Conservation (phyloP, 352 stramenopile species). For the Globisporangium splendens region DNA sequence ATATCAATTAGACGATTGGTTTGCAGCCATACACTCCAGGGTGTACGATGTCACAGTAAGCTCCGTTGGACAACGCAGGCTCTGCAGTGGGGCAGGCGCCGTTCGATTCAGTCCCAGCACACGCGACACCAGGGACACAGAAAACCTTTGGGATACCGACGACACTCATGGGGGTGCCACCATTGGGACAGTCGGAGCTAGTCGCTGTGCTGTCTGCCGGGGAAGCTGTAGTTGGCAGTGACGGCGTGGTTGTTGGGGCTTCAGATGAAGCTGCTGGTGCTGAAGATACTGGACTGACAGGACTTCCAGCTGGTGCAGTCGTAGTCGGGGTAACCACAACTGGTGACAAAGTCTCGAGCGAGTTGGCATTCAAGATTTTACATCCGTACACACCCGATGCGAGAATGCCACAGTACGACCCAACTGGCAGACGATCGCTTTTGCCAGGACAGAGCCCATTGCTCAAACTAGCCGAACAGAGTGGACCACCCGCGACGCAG, state of each 20-base stretch:
- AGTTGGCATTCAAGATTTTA: conserved; percentile 12
- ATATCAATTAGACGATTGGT: conserved; percentile 6
- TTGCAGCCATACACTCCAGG: conserved; percentile 13
- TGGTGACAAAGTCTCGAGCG: not conserved
- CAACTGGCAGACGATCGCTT: conserved; percentile 1
- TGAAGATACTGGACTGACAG: conserved; percentile 4
- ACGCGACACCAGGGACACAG: conserved; percentile 18
- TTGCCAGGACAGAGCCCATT: conserved; percentile 21
- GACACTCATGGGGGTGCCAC: conserved; percentile 7
- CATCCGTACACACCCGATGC: conserved; percentile 18
- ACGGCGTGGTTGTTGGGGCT: no score
- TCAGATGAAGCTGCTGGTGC: not conserved
- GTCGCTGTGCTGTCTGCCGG: not conserved
- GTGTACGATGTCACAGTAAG: conserved; percentile 9
- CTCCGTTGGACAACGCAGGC: conserved; percentile 8
- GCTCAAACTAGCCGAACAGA: conserved; percentile 12
- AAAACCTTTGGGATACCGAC: conserved; percentile 17
- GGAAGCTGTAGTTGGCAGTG: not conserved
- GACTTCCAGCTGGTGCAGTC: not conserved
- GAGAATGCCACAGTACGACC: conserved; percentile 16
- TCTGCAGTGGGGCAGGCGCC: conserved; percentile 6
- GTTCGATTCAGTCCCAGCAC: conserved; percentile 4
- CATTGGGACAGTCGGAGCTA: conserved; percentile 6
- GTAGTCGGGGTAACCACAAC: not conserved
- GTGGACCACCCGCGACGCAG: conserved; percentile 18